These are phyloP conservation scores for Austroboletus novae-zelandiae DNA, from an alignment of 1,284 basidiomycete species.

Conservation along the genomic window DNA sequence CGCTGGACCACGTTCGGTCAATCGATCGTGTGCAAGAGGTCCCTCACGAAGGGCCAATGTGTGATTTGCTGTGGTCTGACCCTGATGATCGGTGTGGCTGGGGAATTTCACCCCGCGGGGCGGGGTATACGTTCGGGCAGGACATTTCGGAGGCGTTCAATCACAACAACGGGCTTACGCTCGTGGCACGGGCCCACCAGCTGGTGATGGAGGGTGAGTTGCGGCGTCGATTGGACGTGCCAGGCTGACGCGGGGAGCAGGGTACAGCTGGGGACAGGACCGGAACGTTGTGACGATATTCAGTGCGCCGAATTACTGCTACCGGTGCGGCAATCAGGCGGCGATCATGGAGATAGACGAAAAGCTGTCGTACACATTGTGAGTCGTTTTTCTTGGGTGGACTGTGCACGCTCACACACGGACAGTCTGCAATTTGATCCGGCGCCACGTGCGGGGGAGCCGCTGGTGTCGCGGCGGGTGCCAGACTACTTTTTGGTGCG, in stretches of 20 bases:
- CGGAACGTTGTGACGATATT: slow-evolving; percentile 95
- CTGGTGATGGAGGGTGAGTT: slow-evolving; percentile 92
- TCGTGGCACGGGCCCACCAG: slow-evolving; percentile 96
- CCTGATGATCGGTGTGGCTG: slow-evolving; percentile 90
- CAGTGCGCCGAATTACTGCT: slow-evolving; percentile 99
- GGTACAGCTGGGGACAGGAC: slow-evolving; percentile 98
- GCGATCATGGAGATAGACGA: slow-evolving; percentile 99
- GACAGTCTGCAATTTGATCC: slow-evolving; percentile 98
- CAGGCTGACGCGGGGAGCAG: slow-evolving; percentile 34
- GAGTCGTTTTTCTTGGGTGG: slow-evolving; percentile 32
- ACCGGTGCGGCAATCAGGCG: slow-evolving; percentile 93
- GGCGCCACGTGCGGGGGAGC: slow-evolving; percentile 96
- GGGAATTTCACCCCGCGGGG: slow-evolving; percentile 96
- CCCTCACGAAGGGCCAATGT: slow-evolving; percentile 99
- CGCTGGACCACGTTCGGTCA: slow-evolving; percentile 72
- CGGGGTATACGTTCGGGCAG: slow-evolving; percentile 94
- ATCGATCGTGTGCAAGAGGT: slow-evolving; percentile 98
- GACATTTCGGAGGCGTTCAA: slow-evolving; percentile 91
- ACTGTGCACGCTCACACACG: slow-evolving; percentile 12
- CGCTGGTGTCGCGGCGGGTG: slow-evolving; percentile 95
- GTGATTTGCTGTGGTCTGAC: slow-evolving; percentile 98
- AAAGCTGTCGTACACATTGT: slow-evolving; percentile 95
- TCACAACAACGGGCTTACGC: slow-evolving; percentile 89
- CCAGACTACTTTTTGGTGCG: slow-evolving; percentile 94
- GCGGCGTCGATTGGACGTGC: background rate